Evolutionary conservation across 192 early-diverging fungal species (phyloP), one percentile per base, ranked within the genome.

Genomic region (Rhizoclosmatium globosum): DNA sequence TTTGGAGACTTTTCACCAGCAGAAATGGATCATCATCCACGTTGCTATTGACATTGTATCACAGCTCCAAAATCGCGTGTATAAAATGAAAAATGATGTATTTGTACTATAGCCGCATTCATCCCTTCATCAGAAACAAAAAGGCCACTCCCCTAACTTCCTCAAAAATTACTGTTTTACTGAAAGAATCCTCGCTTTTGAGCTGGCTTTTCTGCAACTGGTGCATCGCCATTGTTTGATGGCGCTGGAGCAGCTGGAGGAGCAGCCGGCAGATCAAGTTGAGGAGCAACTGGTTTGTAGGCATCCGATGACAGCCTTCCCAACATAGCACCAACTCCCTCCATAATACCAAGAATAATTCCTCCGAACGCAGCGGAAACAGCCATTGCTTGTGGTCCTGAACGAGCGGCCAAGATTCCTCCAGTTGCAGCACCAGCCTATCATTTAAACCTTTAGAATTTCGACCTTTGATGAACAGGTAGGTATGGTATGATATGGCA

Each of bases 341-440:
- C 98, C 85, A 99, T 97, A 69, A 97, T 88, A 47, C 94, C 97
- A 75, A 99, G 85, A 64, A 98, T 90, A 47, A 94, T 88, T 71
- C 95, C 97, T 56, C 97, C 97, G 83, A 99, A 91, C 9, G 93
- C 93, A 3, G 96, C 98, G 38, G 94, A 96, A 17, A 94, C 87
- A 48, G 88, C 82, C 44, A 95, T 94, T n/a, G 94, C 93, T 77
- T 84, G 92, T 77, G 89, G 88, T 58, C 93, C 94, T 75, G 91
- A 92, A 78, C 98, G 92, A 42, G 94, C 95, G 61, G 98, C 97
- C 60, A 99, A 84, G 68, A 98, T 88, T 7, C 95, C 98, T 57
- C 98, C 97, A 1, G 98, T 99, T 61, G 97, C 90, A 64, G 94
- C 94, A 69, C 98, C 98, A 21, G 94, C 93, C 74, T 76, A 39